phyloP scores from a whole-genome alignment of 202 grass and related monocot genomes.

The Miscanthus sacchariflorus region DNA sequence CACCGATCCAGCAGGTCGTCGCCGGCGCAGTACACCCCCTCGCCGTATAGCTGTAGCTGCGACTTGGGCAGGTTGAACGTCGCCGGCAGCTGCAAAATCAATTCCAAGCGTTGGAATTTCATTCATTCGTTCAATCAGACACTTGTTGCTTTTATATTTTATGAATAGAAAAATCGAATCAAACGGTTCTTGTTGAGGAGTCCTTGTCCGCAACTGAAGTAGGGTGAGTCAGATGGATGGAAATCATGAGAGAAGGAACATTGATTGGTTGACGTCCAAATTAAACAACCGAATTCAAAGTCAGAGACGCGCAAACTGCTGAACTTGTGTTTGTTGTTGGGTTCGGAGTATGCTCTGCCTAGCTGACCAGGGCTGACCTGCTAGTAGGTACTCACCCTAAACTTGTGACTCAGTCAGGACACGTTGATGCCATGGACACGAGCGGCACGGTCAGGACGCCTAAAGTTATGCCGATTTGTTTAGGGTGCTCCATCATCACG shows the following conservation, averaged over 20 bases:
- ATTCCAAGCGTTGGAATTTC: not conserved
- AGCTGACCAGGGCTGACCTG: too few species aligned
- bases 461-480: too few species aligned
- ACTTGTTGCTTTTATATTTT: not conserved
- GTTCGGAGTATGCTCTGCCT: too few species aligned
- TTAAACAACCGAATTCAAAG: not conserved
- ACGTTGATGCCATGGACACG: too few species aligned
- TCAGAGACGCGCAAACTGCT: not conserved
- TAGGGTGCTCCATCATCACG: too few species aligned
- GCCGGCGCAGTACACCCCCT: conserved; percentile 77
- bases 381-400: too few species aligned
- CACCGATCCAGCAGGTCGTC: conserved; percentile 59
- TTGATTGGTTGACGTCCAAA: not conserved
- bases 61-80: conserved; percentile 99
- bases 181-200: not conserved
- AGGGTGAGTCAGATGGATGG: not conserved
- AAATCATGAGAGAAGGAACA: not conserved
- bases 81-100: conserved; percentile 63
- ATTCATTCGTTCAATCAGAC: not conserved
- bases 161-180: not conserved
- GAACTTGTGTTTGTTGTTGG: not conserved
- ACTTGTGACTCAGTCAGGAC: too few species aligned
- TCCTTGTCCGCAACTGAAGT: not conserved
- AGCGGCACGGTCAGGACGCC: too few species aligned
- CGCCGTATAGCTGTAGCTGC: conserved; percentile 92